Percentiles rank a stretch among this genome's conserved stretches.
These are phyloP conservation scores for Purpureocillium lavendulum DNA, from an alignment of 2,329 filamentous ascomycete species.

Conservation along the genomic window DNA sequence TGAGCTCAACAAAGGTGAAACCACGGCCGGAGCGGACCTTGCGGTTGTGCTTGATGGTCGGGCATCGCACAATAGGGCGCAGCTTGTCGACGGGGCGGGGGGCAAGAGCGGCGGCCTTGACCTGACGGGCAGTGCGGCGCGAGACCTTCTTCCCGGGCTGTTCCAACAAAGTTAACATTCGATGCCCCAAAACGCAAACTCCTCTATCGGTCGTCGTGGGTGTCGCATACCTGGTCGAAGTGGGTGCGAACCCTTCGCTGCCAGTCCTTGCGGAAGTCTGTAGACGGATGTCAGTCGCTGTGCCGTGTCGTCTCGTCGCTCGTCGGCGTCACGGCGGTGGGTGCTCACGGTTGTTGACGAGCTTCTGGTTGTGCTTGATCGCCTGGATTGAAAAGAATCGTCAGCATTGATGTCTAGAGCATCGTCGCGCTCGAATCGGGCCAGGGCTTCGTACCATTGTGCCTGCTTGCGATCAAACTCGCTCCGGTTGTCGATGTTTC, in stretches of 20 bases:
- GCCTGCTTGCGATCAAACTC: conserved; percentile 44
- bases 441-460: conserved; percentile 38
- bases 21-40: conserved; percentile 92
- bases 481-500: conserved; percentile 33
- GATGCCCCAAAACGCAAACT: not conserved
- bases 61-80: conserved; percentile 93
- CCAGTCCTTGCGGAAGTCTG: conserved; percentile 99
- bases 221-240: conserved; percentile 88
- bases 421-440: conserved; percentile 12
- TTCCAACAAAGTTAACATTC: conserved; percentile 25
- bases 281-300: conserved; percentile 29
- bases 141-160: conserved; percentile 94
- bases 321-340: conserved; percentile 14
- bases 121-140: conserved; percentile 82
- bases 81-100: conserved; percentile 96
- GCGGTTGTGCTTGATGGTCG: conserved; percentile 98
- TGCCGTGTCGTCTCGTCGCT: conserved; percentile 13
- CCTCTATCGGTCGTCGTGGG: not conserved
- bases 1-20: conserved; percentile 95
- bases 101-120: conserved; percentile 91
- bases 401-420: conserved; percentile 21
- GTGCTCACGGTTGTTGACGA: conserved; percentile 84
- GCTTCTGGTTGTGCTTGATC: conserved; percentile 99
- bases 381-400: conserved; percentile 45
- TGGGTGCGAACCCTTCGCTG: conserved; percentile 97